Conservation (phyloP, 2,329 filamentous ascomycete species). For the Alternaria rosae region DNA sequence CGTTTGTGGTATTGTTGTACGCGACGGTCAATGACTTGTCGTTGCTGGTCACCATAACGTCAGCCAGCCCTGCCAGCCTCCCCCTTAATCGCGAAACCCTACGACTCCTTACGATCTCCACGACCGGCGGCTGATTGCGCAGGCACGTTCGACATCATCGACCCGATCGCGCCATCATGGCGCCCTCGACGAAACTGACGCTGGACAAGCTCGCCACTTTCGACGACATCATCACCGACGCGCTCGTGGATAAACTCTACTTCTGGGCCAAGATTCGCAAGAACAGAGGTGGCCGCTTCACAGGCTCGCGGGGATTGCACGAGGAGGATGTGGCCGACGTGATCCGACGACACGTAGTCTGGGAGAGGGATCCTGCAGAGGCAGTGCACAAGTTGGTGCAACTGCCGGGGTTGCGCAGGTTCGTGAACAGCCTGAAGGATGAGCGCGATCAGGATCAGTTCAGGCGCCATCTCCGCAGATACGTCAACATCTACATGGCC, state of each 20-base stretch:
- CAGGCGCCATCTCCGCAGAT: constrained; percentile 82
- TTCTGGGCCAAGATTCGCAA: constrained; percentile 98
- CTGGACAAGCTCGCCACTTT: constrained; percentile 88
- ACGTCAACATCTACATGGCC: constrained; percentile 89
- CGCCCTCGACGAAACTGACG: constrained; percentile 74
- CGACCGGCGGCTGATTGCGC: background rate
- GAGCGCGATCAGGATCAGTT: constrained; percentile 88
- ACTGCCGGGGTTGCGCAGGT: constrained; percentile 77
- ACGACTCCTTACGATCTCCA: constrained; percentile 5
- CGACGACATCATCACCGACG: constrained; percentile 95
- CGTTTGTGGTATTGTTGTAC: constrained; percentile 16
- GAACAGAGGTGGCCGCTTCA: constrained; percentile 84
- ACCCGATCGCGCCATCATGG: constrained; percentile 43
- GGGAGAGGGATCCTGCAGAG: constrained; percentile 73
- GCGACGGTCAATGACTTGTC: constrained; percentile 28
- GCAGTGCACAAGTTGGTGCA: constrained; percentile 77
- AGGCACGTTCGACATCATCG: background rate
- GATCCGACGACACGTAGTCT: constrained; percentile 70
- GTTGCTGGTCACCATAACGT: constrained; percentile 28
- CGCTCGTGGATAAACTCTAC: constrained; percentile 90
- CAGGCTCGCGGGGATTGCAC: constrained; percentile 79
- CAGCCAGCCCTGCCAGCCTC: constrained; percentile 29
- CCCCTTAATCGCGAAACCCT: constrained; percentile 11
- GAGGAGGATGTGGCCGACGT: constrained; percentile 68
- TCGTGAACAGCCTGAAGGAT: constrained; percentile 71